phyloP scores from a whole-genome alignment of 768 basidiomycete genomes.

The Hortiboletus campestris region DNA sequence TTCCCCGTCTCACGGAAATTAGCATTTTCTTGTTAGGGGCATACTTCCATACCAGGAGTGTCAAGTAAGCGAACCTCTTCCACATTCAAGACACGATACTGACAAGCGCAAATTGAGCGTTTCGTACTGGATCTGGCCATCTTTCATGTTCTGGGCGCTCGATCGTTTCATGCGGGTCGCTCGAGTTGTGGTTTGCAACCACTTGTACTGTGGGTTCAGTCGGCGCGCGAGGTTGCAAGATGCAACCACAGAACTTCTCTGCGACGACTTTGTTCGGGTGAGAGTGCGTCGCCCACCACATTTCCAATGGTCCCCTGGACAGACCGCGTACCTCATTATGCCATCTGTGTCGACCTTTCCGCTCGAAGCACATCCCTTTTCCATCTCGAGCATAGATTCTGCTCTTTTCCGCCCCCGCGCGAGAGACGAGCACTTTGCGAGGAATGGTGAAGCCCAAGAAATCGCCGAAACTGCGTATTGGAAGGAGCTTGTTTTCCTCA shows the following conservation, averaged over 20 bases:
- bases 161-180: conserved; percentile 50
- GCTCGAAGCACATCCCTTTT: conserved; percentile 61
- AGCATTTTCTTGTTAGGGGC: conserved; percentile 38
- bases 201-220: conserved; percentile 36
- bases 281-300: conserved; percentile 42
- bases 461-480: conserved; percentile 8
- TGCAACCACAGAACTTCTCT: conserved; percentile 42
- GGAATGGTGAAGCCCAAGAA: neutral
- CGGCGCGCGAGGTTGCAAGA: conserved; percentile 30
- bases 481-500: conserved; percentile 54
- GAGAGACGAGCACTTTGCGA: neutral
- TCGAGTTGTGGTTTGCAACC: conserved; percentile 45
- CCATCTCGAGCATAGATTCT: conserved; percentile 47
- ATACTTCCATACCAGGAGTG: conserved; percentile 39
- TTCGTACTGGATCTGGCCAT: conserved; percentile 32
- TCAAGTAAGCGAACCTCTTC: conserved; percentile 8
- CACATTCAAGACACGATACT: neutral
- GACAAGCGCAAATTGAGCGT: conserved; percentile 1
- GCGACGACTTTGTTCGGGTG: conserved; percentile 47
- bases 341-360: conserved; percentile 44
- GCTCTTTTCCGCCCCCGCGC: conserved; percentile 9
- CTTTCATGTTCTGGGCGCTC: conserved; percentile 35
- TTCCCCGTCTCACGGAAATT: conserved; percentile 4
- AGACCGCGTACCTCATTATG: conserved; percentile 51
- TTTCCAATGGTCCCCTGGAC: conserved; percentile 55